Percentiles rank a stretch among this genome's conserved stretches.
Conservation (phyloP, 164 flowering plant genomes). For the Euptelea pleiosperma region DNA sequence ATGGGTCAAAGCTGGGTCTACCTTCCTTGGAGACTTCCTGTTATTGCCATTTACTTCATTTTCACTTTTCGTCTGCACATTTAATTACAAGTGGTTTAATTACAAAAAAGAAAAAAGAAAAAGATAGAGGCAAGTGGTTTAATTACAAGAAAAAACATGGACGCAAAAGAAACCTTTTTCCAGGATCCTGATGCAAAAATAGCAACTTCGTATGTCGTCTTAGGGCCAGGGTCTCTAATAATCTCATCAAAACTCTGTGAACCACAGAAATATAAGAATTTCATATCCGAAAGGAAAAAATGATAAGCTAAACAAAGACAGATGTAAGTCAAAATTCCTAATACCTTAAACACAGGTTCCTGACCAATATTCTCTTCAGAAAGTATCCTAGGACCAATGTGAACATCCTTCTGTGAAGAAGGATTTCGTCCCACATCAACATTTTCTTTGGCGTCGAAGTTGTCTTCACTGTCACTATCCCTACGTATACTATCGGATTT, state of each 20-base stretch:
- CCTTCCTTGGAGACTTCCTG: conserved; percentile 19
- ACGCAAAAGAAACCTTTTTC: conserved; percentile 50
- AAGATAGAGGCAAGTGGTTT: neutral
- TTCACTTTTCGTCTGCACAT: conserved; percentile 37
- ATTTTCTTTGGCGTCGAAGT: conserved; percentile 36
- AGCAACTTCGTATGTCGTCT: conserved; percentile 73
- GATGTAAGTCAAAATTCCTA: conserved; percentile 1
- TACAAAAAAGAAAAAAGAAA: neutral
- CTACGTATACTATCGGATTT: conserved; percentile 32
- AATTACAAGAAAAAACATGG: neutral
- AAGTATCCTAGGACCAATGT: conserved; percentile 33
- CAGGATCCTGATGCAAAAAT: conserved; percentile 60
- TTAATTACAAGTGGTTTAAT: neutral
- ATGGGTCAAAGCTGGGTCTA: conserved; percentile 14
- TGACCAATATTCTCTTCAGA: conserved; percentile 39
- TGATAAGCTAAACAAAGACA: conserved; percentile 5
- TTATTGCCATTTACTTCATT: conserved; percentile 17
- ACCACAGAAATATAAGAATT: conserved; percentile 8
- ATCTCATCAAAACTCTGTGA: conserved; percentile 61
- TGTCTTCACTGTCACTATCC: conserved; percentile 66
- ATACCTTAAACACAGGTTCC: conserved; percentile 57
- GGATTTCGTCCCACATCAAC: conserved; percentile 20
- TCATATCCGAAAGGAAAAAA: neutral
- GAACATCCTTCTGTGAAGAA: conserved; percentile 31
- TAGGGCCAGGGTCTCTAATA: conserved; percentile 51